phyloP scores from a whole-genome alignment of 164 flowering plant species.

The Taxillus chinensis region DNA sequence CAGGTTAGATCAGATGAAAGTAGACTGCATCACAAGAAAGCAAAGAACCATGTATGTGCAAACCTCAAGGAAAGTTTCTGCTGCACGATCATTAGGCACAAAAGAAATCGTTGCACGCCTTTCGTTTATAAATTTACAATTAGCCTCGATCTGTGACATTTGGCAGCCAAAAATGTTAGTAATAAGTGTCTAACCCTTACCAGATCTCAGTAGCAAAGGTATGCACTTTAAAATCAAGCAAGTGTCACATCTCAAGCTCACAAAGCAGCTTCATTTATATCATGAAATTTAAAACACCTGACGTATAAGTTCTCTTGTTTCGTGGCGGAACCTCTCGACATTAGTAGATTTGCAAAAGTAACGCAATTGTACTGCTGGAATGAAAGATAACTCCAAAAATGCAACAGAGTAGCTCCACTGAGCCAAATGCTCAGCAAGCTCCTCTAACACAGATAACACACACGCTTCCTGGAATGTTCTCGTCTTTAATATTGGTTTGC shows the following conservation, averaged over 20 bases:
- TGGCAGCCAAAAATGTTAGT: constrained; percentile 4
- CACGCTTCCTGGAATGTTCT: constrained; percentile 92
- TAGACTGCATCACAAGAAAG: neutral
- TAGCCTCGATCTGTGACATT: constrained; percentile 59
- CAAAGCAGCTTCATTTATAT: too few relatives aligned
- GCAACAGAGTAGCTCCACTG: constrained; percentile 95
- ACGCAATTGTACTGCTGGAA: constrained; percentile 64
- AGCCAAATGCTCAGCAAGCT: constrained; percentile 82
- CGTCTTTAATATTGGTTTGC: constrained; percentile 61
- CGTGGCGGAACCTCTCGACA: constrained; percentile 74
- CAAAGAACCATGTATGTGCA: constrained; percentile 6
- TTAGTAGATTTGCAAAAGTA: constrained; percentile 75
- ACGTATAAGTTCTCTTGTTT: constrained; percentile 59
- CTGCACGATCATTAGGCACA: constrained; percentile 72
- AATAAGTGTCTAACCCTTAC: neutral
- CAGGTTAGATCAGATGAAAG: too few relatives aligned
- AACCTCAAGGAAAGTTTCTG: constrained; percentile 72
- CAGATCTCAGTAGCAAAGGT: neutral
- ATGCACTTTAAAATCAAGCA: too few relatives aligned
- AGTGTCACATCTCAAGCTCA: neutral
- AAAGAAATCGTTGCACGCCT: constrained; percentile 46
- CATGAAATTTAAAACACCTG: constrained; percentile 39
- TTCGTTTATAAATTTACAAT: constrained; percentile 50
- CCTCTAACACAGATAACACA: constrained; percentile 70
- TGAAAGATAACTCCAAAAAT: constrained; percentile 74